Percentiles rank a stretch among this genome's conserved stretches.
Evolutionary conservation across 2,329 filamentous ascomycete genomes (phyloP).

Genomic region (Fusarium setosum): DNA sequence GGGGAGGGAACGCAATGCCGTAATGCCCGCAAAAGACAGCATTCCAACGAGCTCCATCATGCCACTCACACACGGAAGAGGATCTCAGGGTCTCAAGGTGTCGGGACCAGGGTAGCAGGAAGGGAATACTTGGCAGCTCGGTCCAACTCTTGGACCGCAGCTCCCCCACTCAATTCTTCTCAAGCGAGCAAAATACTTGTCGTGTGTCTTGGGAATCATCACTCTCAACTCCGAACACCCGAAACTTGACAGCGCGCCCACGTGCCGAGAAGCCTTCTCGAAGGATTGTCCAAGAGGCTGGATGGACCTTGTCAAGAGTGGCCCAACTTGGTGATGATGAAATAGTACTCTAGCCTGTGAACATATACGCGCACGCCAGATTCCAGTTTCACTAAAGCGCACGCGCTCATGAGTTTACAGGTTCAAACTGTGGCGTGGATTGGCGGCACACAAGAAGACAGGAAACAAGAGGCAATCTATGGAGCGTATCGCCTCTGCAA

Average conservation of each 20-base stretch:
- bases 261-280: slow-evolving; percentile 34
- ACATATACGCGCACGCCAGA: no score
- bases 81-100: slow-evolving; percentile 12
- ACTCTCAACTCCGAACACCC: slow-evolving; percentile 17
- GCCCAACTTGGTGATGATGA: background rate
- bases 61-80: slow-evolving; percentile 8
- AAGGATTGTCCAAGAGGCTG: slow-evolving; percentile 19
- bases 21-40: slow-evolving; percentile 15
- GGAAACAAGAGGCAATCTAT: slow-evolving; percentile 15
- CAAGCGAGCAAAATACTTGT: slow-evolving; percentile 13
- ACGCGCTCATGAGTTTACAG: background rate
- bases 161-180: slow-evolving; percentile 15
- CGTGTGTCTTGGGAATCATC: background rate
- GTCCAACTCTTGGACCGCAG: background rate
- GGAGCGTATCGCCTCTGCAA: background rate
- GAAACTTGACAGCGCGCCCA: slow-evolving; percentile 17
- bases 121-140: background rate
- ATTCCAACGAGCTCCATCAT: slow-evolving; percentile 25
- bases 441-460: background rate
- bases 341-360: background rate
- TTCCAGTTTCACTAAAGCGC: background rate
- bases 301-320: background rate
- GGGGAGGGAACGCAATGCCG: slow-evolving; percentile 10
- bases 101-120: slow-evolving; percentile 4
- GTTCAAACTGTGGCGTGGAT: background rate